These are phyloP conservation scores for Vinca major DNA, from an alignment of 305 asterid species.

Conservation along the genomic window DNA sequence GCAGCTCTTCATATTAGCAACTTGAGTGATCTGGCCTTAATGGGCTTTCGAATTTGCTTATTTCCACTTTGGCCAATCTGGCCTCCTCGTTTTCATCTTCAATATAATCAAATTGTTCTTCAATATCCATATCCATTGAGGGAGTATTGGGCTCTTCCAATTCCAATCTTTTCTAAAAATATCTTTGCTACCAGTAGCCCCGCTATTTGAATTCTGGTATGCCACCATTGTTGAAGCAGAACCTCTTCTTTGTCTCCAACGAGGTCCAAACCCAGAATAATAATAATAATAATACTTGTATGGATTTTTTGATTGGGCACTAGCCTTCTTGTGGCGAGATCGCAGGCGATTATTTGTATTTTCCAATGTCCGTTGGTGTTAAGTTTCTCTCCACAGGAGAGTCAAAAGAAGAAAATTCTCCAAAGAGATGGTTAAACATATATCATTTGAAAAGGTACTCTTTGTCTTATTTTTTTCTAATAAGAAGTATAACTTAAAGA, in stretches of 20 bases:
- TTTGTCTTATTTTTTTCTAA: too few relatives aligned
- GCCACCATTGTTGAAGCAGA: not conserved
- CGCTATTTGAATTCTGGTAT: not conserved
- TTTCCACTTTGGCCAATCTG: slow-evolving; percentile 18
- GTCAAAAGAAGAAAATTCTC: too few relatives aligned
- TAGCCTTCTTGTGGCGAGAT: slow-evolving; percentile 19
- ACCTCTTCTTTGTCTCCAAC: slow-evolving; percentile 36
- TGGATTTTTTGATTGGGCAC: not conserved
- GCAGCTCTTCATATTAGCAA: slow-evolving; percentile 2
- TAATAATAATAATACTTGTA: not conserved
- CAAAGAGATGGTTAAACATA: too few relatives aligned
- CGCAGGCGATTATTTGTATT: slow-evolving; percentile 20
- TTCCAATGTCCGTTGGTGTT: not conserved
- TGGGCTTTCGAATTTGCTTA: slow-evolving; percentile 54
- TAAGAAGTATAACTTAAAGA: too few relatives aligned
- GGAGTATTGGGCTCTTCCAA: not conserved
- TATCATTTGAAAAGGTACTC: too few relatives aligned
- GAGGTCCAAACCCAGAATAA: slow-evolving; percentile 7
- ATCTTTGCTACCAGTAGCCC: not conserved
- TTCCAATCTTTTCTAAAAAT: not conserved
- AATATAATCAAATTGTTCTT: slow-evolving; percentile 21
- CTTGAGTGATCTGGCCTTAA: slow-evolving; percentile 31
- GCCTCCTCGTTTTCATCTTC: slow-evolving; percentile 13
- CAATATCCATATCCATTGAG: not conserved
- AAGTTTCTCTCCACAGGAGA: too few relatives aligned